Base-by-base conservation (phyloP, 1,284 basidiomycete species). In the Stygiomarasmius scandens region DNA sequence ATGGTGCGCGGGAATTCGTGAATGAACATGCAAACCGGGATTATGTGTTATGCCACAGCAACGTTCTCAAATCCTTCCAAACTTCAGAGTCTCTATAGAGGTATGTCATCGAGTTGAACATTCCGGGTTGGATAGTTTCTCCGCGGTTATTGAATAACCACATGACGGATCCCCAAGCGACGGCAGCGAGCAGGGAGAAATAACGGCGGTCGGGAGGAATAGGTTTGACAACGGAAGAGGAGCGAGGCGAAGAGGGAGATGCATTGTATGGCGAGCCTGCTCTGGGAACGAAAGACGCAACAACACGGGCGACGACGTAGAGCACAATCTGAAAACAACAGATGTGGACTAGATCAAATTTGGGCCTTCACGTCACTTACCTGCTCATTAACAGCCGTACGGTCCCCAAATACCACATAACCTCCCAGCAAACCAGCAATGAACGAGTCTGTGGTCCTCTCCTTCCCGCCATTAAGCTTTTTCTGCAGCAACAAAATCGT, bases 301-400 rank as follows among this genome's bases (percentile, higher is more conserved):
- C 79, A 43, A 95, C 91, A 54, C 95, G 88, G 19, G 93, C 94
- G 62, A 92, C 86, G 62, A 96, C 93, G 71, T 99, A 99, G 57
- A 99, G 86, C 10, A 99, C 97, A 64, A 99, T 98, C 92, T 96
- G 66, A 20, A 53, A 52, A 54, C 41, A n/a, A 36, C 19, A 61
- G 45, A n/a, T n/a, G n/a, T n/a, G n/a, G n/a, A n/a, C n/a, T n/a
- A n/a, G n/a, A n/a, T n/a, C n/a, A n/a, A n/a, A n/a, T n/a, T n/a
- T n/a, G n/a, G n/a, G n/a, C n/a, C n/a, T n/a, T n/a, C n/a, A n/a
- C n/a, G n/a, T n/a, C n/a, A n/a, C 87, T 57, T 64, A 94, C 94
- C 85, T 99, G 97, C 72, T 99, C 96, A 69, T 99, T 99, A 62
- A 99, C 92, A n/a, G 96, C 92, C 56, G 90, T 96, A 57, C 96